Evolutionary conservation across 495 filamentous ascomycete species (phyloP).

Genomic region (Darksidea phi): DNA sequence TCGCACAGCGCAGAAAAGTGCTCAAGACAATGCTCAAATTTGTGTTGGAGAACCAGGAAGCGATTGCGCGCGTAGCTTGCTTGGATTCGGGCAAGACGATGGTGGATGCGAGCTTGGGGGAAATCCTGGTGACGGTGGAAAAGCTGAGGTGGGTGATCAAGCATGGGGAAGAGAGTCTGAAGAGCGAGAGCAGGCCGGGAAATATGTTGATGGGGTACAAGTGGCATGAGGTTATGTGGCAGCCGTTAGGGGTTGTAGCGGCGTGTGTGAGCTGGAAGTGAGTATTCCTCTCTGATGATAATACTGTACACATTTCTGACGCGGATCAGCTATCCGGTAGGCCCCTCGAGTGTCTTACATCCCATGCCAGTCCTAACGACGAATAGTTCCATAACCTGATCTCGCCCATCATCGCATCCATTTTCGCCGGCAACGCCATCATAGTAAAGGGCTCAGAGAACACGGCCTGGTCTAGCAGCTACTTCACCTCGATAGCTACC

Average conservation of each 20-base stretch:
- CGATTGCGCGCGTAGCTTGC: constrained; percentile 81
- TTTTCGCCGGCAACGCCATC: constrained; percentile 91
- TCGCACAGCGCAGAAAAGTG: constrained; percentile 73
- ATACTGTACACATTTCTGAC: constrained; percentile 3
- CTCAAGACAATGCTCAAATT: constrained; percentile 78
- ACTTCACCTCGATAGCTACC: constrained; percentile 74
- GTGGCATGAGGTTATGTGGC: constrained; percentile 83
- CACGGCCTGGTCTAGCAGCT: constrained; percentile 83
- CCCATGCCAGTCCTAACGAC: neutral
- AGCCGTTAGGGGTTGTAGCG: constrained; percentile 88
- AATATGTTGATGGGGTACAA: constrained; percentile 97
- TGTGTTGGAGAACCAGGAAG: constrained; percentile 85
- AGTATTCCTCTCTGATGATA: constrained; percentile 19
- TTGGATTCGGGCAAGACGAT: constrained; percentile 97
- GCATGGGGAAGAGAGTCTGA: constrained; percentile 82
- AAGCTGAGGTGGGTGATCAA: constrained; percentile 93
- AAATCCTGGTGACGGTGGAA: constrained; percentile 89
- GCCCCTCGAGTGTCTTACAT: constrained; percentile 3
- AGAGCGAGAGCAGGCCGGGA: constrained; percentile 66
- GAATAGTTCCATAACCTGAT: constrained; percentile 87
- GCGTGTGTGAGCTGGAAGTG: constrained; percentile 97
- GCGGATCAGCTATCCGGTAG: constrained; percentile 44
- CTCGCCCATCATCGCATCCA: constrained; percentile 80
- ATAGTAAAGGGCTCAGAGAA: constrained; percentile 90
- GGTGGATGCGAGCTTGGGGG: constrained; percentile 87